Conservation (phyloP, 108 stramenopile genomes). For the Pseudonitzschia pungens region DNA sequence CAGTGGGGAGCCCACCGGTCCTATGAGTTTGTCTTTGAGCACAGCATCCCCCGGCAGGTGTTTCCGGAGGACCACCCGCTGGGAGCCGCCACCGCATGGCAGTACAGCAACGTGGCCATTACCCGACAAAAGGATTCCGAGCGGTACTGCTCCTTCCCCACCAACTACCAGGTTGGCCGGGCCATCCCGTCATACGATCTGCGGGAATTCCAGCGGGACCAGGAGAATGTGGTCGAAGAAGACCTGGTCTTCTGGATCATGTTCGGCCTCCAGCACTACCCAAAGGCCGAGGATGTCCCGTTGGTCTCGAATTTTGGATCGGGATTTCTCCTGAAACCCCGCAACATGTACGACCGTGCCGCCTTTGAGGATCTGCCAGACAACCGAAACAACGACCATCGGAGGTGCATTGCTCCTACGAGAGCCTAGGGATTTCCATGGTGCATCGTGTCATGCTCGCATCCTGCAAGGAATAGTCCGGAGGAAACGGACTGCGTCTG, state of each 20-base stretch:
- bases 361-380: slow-evolving; percentile 18
- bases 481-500: no score
- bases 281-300: slow-evolving; percentile 19
- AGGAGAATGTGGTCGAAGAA: slow-evolving; percentile 3
- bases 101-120: slow-evolving; percentile 17
- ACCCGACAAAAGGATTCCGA: slow-evolving; percentile 15
- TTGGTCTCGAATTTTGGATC: slow-evolving; percentile 18
- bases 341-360: slow-evolving; percentile 24
- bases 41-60: slow-evolving; percentile 1
- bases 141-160: slow-evolving; percentile 11
- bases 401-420: not conserved
- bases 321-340: slow-evolving; percentile 13
- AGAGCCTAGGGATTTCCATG: not conserved
- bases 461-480: no score
- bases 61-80: slow-evolving; percentile 9
- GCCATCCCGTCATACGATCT: slow-evolving; percentile 4
- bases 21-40: slow-evolving; percentile 13
- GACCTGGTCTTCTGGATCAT: slow-evolving; percentile 22
- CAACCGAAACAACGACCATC: slow-evolving; percentile 5
- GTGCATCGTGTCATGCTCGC: not conserved
- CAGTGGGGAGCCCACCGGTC: slow-evolving; percentile 13
- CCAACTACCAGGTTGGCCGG: slow-evolving; percentile 7
- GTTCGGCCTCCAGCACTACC: slow-evolving; percentile 21
- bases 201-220: slow-evolving; percentile 12
- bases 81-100: slow-evolving; percentile 7